Conservation (phyloP, 1,284 basidiomycete species). For the Pterulicium gracile region DNA sequence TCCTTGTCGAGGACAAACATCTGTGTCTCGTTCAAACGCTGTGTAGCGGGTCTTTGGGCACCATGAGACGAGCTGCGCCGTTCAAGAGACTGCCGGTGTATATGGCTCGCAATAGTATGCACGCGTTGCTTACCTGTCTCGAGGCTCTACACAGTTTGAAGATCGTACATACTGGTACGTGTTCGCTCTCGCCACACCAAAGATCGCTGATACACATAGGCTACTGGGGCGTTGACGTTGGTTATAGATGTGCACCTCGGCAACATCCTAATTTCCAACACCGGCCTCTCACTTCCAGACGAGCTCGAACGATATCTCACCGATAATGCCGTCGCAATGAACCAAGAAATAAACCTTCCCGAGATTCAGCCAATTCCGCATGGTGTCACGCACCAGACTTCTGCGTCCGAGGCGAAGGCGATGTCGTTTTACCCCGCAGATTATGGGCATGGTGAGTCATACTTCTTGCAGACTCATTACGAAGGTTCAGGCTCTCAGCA, state of each 20-base stretch:
- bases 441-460: not conserved
- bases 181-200: not conserved
- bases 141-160: not conserved
- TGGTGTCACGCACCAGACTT: not conserved
- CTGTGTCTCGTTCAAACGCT: not conserved
- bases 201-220: not conserved
- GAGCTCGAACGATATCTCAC: not conserved
- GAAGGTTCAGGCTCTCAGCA: too few species aligned
- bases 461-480: too few species aligned
- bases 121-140: not conserved
- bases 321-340: not conserved
- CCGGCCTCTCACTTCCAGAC: not conserved
- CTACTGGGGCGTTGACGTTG: not conserved
- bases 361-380: not conserved
- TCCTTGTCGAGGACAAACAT: not conserved
- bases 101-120: not conserved
- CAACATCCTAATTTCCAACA: conserved; percentile 1
- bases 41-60: not conserved
- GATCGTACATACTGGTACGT: conserved; percentile 1
- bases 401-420: not conserved
- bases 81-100: not conserved
- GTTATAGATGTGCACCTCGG: not conserved
- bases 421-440: not conserved
- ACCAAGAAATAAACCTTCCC: not conserved
- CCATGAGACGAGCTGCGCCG: conserved; percentile 2